Evolutionary conservation across 805 yeast genomes (phyloP), one percentile per base, ranked within the genome.

Genomic region (Metschnikowia gelsemii): DNA sequence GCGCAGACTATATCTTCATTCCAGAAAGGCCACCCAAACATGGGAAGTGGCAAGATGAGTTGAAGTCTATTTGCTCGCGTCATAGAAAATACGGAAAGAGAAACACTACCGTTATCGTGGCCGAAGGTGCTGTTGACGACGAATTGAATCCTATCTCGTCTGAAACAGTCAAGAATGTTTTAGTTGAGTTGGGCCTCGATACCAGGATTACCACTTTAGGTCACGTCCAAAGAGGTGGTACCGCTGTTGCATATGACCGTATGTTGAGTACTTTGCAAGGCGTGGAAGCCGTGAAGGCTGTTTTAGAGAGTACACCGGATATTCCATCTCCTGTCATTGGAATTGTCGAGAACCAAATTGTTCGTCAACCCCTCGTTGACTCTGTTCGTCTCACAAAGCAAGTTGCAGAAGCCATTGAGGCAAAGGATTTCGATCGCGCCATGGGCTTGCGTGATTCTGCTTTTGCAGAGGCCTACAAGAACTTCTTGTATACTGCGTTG

Each of bases 181-280:
- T 93, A 45, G 87, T 86, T 34, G 82, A 82, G 42, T 70, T 93
- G 48, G 96, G 96, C 9, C 76, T 93, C 42, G 99, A 93, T 62
- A 91, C 98, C 4, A 81, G 98, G 63, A 83, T 91, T 56, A 93
- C 99, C 30, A 87, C 95, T 9, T 73, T 93, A 55, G 99, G 99
- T 41, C 99, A 93, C 63, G 97, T 93, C 40, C 99, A 93, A 73
- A 80, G 99, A 68, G 99, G 99, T 70, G 99, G 99, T 65, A 79
- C 96, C 33, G 97, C 99, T 18, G 96, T 90, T 41, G 97, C 98
- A 2, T 87, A 76, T 56, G 99, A 93, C 64, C 79, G 99, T 61
- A 66, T 84, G 59, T 68, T 93, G 55, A 96, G 97, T 28, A 91
- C 99, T 13, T 64, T 91, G 53, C 99, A 93, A 72, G 99, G 98